These are phyloP conservation scores for Schizonepeta tenuifolia DNA, from an alignment of 257 asterid genomes.

Conservation along the genomic window DNA sequence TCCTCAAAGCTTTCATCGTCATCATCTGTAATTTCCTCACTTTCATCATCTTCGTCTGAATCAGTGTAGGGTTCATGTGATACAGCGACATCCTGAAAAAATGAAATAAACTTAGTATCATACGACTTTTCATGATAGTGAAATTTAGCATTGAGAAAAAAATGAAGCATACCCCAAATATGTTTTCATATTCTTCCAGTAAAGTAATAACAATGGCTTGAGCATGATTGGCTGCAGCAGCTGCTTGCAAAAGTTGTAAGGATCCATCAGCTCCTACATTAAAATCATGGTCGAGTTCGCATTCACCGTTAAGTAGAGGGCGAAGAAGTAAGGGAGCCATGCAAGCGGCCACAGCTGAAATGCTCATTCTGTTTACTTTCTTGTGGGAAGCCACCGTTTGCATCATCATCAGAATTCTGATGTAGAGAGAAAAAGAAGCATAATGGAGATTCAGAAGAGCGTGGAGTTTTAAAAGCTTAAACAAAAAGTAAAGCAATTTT, in stretches of 20 bases:
- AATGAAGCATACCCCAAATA: slow-evolving; percentile 82
- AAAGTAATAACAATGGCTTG: slow-evolving; percentile 93
- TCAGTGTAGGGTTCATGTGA: slow-evolving; percentile 87
- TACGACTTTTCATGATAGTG: neutral
- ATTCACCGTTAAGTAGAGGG: slow-evolving; percentile 97
- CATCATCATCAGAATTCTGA: slow-evolving; percentile 96
- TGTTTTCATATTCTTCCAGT: slow-evolving; percentile 82
- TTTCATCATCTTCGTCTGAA: slow-evolving; percentile 86
- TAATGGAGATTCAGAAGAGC: neutral
- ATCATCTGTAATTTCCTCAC: slow-evolving; percentile 87
- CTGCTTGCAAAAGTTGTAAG: slow-evolving; percentile 92
- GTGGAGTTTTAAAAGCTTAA: neutral
- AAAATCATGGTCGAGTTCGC: slow-evolving; percentile 73
- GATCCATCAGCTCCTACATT: slow-evolving; percentile 92
- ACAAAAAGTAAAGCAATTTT: slow-evolving; percentile 4
- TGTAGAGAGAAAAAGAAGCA: slow-evolving; percentile 32
- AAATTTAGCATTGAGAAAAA: neutral
- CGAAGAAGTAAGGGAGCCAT: slow-evolving; percentile 99
- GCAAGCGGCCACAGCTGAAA: slow-evolving; percentile 99
- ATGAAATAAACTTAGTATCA: slow-evolving; percentile 10
- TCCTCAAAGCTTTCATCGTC: slow-evolving; percentile 59
- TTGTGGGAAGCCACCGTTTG: slow-evolving; percentile 79
- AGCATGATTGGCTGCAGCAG: slow-evolving; percentile 99
- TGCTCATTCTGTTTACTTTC: slow-evolving; percentile 86
- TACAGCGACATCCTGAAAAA: slow-evolving; percentile 67